A percentile compares a stretch with the other conserved stretches of the same genome.
These are phyloP conservation scores for Gliomastix tumulicola DNA, from an alignment of 2,329 filamentous ascomycete genomes.

Conservation along the genomic window DNA sequence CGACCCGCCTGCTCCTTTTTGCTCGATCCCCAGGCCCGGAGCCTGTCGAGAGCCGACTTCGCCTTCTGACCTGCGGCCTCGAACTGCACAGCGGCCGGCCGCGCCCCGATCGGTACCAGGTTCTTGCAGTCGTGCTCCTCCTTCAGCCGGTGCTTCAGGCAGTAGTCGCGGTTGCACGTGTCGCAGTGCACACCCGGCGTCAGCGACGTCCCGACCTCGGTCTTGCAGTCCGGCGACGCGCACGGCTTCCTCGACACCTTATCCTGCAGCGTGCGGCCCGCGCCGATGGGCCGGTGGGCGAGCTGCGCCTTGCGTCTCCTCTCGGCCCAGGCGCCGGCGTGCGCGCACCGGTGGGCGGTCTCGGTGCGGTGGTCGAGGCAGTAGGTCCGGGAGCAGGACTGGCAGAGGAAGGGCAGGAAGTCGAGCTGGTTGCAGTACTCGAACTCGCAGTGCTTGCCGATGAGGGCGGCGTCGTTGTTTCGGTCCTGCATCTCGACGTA, in stretches of 20 bases:
- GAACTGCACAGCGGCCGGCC: slow-evolving; percentile 28
- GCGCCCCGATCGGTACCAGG: slow-evolving; percentile 52
- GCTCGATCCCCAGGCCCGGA: slow-evolving; percentile 73
- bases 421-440: slow-evolving; percentile 91
- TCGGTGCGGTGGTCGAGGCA: slow-evolving; percentile 94
- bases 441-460: slow-evolving; percentile 88
- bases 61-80: slow-evolving; percentile 57
- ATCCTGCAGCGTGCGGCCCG: slow-evolving; percentile 46
- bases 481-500: slow-evolving; percentile 69
- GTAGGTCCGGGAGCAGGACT: slow-evolving; percentile 77
- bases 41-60: slow-evolving; percentile 64
- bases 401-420: slow-evolving; percentile 91
- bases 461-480: slow-evolving; percentile 69
- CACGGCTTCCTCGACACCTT: slow-evolving; percentile 56
- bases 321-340: slow-evolving; percentile 56
- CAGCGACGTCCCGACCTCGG: slow-evolving; percentile 60
- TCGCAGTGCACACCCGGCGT: slow-evolving; percentile 65
- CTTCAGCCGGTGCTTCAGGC: slow-evolving; percentile 66
- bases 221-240: slow-evolving; percentile 60
- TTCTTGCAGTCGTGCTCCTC: slow-evolving; percentile 84
- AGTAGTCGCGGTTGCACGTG: slow-evolving; percentile 67
- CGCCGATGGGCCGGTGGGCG: slow-evolving; percentile 44
- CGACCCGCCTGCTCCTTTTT: slow-evolving; percentile 59
- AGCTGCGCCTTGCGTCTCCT: slow-evolving; percentile 48
- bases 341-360: slow-evolving; percentile 63